phyloP scores from a whole-genome alignment of 805 yeast species.

The Saccharomycopsis sp. region DNA sequence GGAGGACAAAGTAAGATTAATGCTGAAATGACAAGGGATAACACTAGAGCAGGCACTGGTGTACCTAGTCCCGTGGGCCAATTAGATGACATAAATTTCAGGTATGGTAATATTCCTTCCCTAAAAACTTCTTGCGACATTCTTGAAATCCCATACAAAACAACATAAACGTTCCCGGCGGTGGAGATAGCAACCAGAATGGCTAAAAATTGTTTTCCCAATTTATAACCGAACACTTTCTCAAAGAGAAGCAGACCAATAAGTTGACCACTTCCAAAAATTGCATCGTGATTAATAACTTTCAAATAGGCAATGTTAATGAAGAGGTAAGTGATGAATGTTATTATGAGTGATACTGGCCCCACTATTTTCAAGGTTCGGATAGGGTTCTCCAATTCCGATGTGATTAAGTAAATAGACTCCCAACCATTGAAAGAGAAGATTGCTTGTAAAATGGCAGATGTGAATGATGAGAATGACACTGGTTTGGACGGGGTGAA shows the following conservation, averaged over 20 bases:
- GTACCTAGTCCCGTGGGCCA: constrained; percentile 41
- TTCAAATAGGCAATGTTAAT: constrained; percentile 52
- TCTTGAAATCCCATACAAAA: constrained; percentile 50
- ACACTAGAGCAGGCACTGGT: constrained; percentile 43
- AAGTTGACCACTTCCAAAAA: constrained; percentile 48
- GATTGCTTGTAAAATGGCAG: constrained; percentile 50
- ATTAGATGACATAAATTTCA: constrained; percentile 45
- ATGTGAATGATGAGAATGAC: constrained; percentile 40
- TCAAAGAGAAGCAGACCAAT: constrained; percentile 54
- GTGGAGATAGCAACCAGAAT: constrained; percentile 54
- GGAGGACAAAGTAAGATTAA: constrained; percentile 18
- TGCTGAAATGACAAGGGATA: constrained; percentile 29
- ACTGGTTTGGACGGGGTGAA: constrained; percentile 29
- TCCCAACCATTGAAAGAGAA: constrained; percentile 63
- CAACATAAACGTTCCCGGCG: constrained; percentile 57
- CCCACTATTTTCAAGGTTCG: constrained; percentile 56
- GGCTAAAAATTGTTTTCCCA: constrained; percentile 51
- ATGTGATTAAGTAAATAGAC: constrained; percentile 51
- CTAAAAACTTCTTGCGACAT: constrained; percentile 59
- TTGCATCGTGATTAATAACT: constrained; percentile 46
- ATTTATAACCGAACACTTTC: constrained; percentile 43
- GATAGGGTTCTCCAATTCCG: constrained; percentile 54
- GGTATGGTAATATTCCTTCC: constrained; percentile 55
- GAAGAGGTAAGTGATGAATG: constrained; percentile 42
- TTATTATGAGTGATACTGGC: constrained; percentile 42